Conservation (phyloP, 805 yeast species). For the Hanseniaspora lindneri region DNA sequence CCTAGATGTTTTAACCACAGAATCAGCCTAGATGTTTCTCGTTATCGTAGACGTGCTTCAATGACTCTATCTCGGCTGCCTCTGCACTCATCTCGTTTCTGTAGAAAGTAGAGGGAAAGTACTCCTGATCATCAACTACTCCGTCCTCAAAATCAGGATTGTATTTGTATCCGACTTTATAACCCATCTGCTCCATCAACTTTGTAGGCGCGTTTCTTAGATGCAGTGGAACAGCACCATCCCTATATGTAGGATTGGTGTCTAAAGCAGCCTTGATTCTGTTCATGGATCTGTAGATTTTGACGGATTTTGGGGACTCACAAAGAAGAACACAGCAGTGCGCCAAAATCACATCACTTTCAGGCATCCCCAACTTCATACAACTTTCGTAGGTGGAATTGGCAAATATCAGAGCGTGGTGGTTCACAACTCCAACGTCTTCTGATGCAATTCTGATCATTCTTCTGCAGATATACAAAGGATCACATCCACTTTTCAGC, state of each 20-base stretch:
- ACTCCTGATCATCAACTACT: conserved; percentile 49
- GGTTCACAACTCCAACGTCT: conserved; percentile 81
- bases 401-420: conserved; percentile 74
- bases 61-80: conserved; percentile 25
- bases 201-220: conserved; percentile 89
- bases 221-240: conserved; percentile 58
- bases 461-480: conserved; percentile 74
- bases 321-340: conserved; percentile 91
- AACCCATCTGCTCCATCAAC: conserved; percentile 80
- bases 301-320: conserved; percentile 71
- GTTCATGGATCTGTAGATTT: conserved; percentile 70
- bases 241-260: conserved; percentile 38
- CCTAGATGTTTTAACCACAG: background rate
- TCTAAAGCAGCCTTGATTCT: conserved; percentile 47
- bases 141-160: conserved; percentile 74
- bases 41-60: conserved; percentile 36
- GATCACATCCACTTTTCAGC: conserved; percentile 91
- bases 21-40: conserved; percentile 44
- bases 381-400: conserved; percentile 75
- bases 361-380: conserved; percentile 88
- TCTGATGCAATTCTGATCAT: conserved; percentile 94
- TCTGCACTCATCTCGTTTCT: conserved; percentile 13
- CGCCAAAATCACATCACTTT: conserved; percentile 75
- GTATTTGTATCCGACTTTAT: conserved; percentile 74
- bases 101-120: conserved; percentile 53